A percentile compares a stretch with the other conserved stretches of the same genome.
These are phyloP conservation scores for Myriosclerotinia curreyana DNA, from an alignment of 2,329 filamentous ascomycete genomes.

Conservation along the genomic window DNA sequence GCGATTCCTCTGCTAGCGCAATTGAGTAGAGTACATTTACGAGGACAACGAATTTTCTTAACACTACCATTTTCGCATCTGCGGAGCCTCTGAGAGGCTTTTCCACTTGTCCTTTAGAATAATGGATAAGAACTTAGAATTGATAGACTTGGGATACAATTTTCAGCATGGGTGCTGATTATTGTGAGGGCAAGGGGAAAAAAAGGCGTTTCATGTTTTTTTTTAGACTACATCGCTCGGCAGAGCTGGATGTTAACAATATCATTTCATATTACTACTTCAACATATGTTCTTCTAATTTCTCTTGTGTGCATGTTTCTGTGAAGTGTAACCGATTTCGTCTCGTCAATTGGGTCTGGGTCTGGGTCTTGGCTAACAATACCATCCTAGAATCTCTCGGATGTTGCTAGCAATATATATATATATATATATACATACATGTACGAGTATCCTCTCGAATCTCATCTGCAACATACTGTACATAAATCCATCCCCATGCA, in stretches of 20 bases:
- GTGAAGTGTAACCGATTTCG: background rate
- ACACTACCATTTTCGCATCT: background rate
- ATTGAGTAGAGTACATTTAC: slow-evolving; percentile 47
- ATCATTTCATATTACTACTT: slow-evolving; percentile 6
- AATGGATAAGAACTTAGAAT: background rate
- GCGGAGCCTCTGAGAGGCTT: background rate
- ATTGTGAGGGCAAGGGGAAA: slow-evolving; percentile 4
- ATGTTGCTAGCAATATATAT: too few species aligned
- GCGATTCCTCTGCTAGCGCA: slow-evolving; percentile 51
- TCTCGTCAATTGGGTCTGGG: background rate
- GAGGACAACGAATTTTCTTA: slow-evolving; percentile 17
- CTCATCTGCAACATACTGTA: too few species aligned
- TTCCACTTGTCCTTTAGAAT: background rate
- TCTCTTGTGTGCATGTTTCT: background rate
- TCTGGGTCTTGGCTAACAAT: background rate
- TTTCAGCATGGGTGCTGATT: slow-evolving; percentile 16
- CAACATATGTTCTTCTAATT: background rate
- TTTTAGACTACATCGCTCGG: background rate
- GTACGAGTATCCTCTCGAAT: too few species aligned
- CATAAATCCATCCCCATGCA: too few species aligned
- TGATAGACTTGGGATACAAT: background rate
- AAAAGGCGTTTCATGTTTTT: slow-evolving; percentile 8
- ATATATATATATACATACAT: too few species aligned
- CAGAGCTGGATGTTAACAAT: slow-evolving; percentile 9
- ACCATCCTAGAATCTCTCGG: too few species aligned